Evolutionary conservation across 441 rosid genomes (phyloP).

Genomic region (Arabidopsis lyrata): DNA sequence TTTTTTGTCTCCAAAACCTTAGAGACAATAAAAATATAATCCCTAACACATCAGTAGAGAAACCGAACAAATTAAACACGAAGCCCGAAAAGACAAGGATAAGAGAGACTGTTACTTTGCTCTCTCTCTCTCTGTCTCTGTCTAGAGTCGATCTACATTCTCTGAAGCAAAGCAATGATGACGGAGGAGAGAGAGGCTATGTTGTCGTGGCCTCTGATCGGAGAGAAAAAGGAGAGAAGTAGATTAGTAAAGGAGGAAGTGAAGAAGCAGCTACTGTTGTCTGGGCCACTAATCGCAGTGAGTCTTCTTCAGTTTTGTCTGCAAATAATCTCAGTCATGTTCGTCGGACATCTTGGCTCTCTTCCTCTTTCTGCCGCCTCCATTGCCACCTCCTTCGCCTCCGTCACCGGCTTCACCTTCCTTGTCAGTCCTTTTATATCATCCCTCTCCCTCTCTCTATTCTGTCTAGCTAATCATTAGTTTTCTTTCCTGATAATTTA

Average conservation of each 20-base stretch:
- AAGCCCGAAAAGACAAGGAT: slow-evolving; percentile 19
- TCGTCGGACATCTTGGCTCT: slow-evolving; percentile 76
- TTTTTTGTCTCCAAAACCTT: slow-evolving; percentile 4
- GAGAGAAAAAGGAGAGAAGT: slow-evolving; percentile 19
- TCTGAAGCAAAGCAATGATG: slow-evolving; percentile 16
- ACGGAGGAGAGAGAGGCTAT: slow-evolving; percentile 20
- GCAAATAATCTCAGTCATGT: slow-evolving; percentile 75
- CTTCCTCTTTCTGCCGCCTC: slow-evolving; percentile 71
- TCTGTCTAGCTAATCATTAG: not conserved
- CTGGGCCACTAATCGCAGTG: slow-evolving; percentile 63
- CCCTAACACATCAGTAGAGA: slow-evolving; percentile 12
- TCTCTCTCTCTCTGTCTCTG: slow-evolving; percentile 6
- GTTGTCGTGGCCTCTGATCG: slow-evolving; percentile 29
- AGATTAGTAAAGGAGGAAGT: slow-evolving; percentile 50
- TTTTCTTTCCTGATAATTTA: too few species aligned
- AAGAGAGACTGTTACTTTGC: not conserved
- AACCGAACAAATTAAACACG: slow-evolving; percentile 19
- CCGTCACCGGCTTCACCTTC: slow-evolving; percentile 72
- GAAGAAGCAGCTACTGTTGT: slow-evolving; percentile 62
- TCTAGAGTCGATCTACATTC: not conserved
- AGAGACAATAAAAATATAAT: slow-evolving; percentile 2
- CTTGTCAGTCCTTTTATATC: slow-evolving; percentile 48
- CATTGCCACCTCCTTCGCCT: slow-evolving; percentile 73
- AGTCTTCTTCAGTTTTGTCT: slow-evolving; percentile 65
- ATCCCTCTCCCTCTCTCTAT: not conserved